These are phyloP conservation scores for Amaranthus cruentus DNA, from an alignment of 148 eudicot genomes.

Conservation along the genomic window DNA sequence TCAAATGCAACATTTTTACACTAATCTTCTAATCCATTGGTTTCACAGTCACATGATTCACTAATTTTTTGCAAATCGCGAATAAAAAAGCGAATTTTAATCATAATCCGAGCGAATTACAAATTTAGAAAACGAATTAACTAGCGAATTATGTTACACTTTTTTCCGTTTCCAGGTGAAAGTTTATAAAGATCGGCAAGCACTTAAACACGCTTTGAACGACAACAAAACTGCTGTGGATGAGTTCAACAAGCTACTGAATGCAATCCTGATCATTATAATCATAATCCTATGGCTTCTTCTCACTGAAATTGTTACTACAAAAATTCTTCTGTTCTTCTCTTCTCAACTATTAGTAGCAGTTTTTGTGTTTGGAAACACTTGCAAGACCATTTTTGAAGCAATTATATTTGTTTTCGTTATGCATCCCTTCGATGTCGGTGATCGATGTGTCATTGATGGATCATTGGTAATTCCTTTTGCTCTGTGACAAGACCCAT, in stretches of 20 bases:
- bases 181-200: conserved; percentile 60
- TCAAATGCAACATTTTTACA: background rate
- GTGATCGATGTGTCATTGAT: conserved; percentile 71
- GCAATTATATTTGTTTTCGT: conserved; percentile 73
- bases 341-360: conserved; percentile 74
- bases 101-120: too few relatives aligned
- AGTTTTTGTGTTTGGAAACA: conserved; percentile 67
- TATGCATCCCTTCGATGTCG: conserved; percentile 81
- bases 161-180: conserved; percentile 44
- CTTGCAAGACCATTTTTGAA: conserved; percentile 76
- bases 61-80: too few relatives aligned
- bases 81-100: too few relatives aligned
- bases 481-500: too few relatives aligned
- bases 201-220: conserved; percentile 67
- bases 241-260: conserved; percentile 55
- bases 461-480: conserved; percentile 42
- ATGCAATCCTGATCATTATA: conserved; percentile 40
- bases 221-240: conserved; percentile 84
- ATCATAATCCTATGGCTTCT: conserved; percentile 57
- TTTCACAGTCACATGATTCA: background rate
- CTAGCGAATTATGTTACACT: too few relatives aligned
- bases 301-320: conserved; percentile 47
- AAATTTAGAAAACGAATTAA: too few relatives aligned
- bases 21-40: background rate
- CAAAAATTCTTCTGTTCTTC: conserved; percentile 56